Evolutionary conservation across 805 yeast species (phyloP).

Genomic region (Cyberlindnera amylophila): DNA sequence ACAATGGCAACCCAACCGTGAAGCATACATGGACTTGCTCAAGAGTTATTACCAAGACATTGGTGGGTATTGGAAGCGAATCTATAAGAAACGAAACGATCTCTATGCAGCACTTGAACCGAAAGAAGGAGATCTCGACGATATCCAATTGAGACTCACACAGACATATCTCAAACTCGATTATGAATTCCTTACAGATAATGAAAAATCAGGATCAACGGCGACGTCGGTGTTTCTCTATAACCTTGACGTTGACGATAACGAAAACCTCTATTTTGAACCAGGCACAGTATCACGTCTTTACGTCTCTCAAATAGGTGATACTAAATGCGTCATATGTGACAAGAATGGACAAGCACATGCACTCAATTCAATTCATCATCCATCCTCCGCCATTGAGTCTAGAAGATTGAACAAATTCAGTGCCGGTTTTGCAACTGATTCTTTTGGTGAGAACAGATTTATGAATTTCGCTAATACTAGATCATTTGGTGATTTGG

Average conservation of each 20-base stretch:
- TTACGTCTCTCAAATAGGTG: conserved; percentile 88
- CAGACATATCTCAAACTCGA: conserved; percentile 66
- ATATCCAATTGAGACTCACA: conserved; percentile 57
- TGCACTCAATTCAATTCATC: conserved; percentile 75
- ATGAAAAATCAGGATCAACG: conserved; percentile 55
- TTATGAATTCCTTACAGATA: conserved; percentile 44
- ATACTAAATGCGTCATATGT: conserved; percentile 81
- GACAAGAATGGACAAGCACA: conserved; percentile 79
- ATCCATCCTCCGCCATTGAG: conserved; percentile 81
- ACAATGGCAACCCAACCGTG: conserved; percentile 29
- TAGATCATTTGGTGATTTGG: conserved; percentile 85
- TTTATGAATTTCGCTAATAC: conserved; percentile 84
- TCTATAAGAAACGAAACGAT: conserved; percentile 47
- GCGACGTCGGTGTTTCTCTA: conserved; percentile 63
- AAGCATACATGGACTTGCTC: conserved; percentile 42
- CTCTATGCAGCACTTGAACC: conserved; percentile 33
- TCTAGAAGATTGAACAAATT: conserved; percentile 63
- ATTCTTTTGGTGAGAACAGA: conserved; percentile 90
- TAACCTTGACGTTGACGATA: conserved; percentile 34
- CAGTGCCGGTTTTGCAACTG: conserved; percentile 64
- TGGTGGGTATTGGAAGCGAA: conserved; percentile 81
- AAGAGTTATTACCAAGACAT: conserved; percentile 53
- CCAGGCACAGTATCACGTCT: conserved; percentile 63
- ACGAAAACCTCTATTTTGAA: conserved; percentile 39
- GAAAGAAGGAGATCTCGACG: conserved; percentile 39